These are phyloP conservation scores for Antrodiella citrinella DNA, from an alignment of 768 basidiomycete species.

Conservation along the genomic window DNA sequence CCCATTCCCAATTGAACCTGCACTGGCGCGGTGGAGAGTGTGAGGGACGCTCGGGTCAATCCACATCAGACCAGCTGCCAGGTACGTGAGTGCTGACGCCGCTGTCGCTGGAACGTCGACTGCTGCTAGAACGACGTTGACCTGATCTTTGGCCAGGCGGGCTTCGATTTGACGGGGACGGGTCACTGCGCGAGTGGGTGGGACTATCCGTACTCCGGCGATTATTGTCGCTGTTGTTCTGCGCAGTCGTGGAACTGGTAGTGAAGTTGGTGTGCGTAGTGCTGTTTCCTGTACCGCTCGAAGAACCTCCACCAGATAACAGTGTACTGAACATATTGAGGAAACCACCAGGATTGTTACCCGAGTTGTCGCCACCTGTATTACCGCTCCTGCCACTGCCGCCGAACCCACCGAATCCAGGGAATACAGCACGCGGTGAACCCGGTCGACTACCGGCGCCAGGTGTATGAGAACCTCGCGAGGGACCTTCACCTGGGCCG, in stretches of 20 bases:
- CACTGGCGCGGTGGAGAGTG: too few species aligned
- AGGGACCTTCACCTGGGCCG: slow-evolving; percentile 11
- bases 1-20: too few species aligned
- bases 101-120: neutral
- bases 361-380: neutral
- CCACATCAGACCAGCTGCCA: slow-evolving; percentile 3
- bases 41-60: slow-evolving; percentile 2
- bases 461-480: neutral
- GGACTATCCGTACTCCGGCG: neutral
- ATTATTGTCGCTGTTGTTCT: neutral
- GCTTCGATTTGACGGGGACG: too few species aligned
- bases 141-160: too few species aligned
- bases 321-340: neutral
- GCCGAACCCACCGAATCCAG: slow-evolving; percentile 1
- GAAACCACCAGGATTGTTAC: neutral
- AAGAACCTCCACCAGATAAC: neutral
- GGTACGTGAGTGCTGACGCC: neutral
- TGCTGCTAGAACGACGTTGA: too few species aligned
- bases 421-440: neutral
- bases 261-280: neutral
- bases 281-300: neutral
- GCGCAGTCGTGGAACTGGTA: neutral
- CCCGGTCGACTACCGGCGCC: too few species aligned
- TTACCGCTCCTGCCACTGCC: neutral
- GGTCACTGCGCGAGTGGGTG: too few species aligned